Base-by-base conservation (phyloP, 257 asterid genomes). In the Plectranthus barbatus region DNA sequence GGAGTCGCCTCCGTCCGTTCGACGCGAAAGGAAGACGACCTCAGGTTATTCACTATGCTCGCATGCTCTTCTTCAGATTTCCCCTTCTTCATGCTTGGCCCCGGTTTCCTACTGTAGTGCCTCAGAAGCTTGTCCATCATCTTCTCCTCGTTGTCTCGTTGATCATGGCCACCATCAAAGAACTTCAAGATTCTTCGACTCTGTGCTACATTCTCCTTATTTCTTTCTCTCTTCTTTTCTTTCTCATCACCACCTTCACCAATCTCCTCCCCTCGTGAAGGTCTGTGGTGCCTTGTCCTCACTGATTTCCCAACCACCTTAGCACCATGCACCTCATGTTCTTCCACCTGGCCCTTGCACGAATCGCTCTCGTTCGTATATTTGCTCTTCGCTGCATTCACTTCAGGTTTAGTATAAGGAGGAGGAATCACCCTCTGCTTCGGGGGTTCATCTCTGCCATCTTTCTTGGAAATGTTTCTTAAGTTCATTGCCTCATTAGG, bases 101-200 rank as follows among this genome's bases (percentile, higher is more conserved):
- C 31, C 31, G 31, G 5, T 26, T 26, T 26, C 31, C 31, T 26
- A 5, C 31, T 26, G 31, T 26, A 77, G 66, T 76, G 74, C 6
- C 19, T 36, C 34, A 91, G 65, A 48, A 88, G 84, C 83, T 44
- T 81, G 53, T 86, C 95, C 72, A 88, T 50, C 60, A 6, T 54
- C 51, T 42, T 80, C 55, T 83, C 95, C 42, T 91, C 94, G 15
- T 84, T 84, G 12, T 81, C 88, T 5, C 6, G 31, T 4, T 61
- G 55, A 11, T 66, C 56, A 46, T 39, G 46, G 20, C 67, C 76
- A 20, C 66, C 47, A 52, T 79, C 81, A n/a, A 82, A 70, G 75
- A 74, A 77, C 58, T 55, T 72, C 68, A 79, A 55, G 71, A 77
- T 18, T 40, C 71, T 55, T 59, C 74, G 76, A 5, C 73, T 81